Evolutionary conservation across 306 rosid genomes (phyloP).

Genomic region (Fragaria ananassa): DNA sequence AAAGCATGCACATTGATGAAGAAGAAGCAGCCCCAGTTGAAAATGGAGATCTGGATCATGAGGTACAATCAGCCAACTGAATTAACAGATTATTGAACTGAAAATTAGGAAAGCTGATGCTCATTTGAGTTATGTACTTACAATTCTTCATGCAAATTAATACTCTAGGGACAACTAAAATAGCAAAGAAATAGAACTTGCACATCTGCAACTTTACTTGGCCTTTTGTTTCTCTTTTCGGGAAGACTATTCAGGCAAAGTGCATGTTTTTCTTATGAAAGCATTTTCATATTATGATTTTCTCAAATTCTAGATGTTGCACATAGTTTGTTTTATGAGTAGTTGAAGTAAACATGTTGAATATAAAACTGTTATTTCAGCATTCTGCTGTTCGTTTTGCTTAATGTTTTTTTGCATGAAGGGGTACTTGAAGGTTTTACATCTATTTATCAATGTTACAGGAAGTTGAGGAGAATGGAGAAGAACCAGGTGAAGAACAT

Average conservation of each 20-base stretch:
- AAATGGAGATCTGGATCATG: conserved; percentile 66
- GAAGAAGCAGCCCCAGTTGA: conserved; percentile 55
- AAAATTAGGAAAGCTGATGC: neutral
- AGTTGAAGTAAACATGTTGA: neutral
- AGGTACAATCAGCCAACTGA: conserved; percentile 44
- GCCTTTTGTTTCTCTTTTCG: neutral
- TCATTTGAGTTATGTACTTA: neutral
- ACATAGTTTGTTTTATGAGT: neutral
- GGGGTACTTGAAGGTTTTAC: conserved; percentile 1
- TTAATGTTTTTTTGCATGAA: neutral
- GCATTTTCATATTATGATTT: neutral
- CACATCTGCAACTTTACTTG: neutral
- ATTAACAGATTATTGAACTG: conserved; percentile 10
- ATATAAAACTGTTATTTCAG: neutral
- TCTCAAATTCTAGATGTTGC: neutral
- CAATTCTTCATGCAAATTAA: neutral
- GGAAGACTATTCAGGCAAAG: neutral
- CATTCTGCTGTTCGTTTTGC: neutral
- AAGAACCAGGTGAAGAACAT: conserved; percentile 29
- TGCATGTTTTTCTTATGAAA: conserved; percentile 1
- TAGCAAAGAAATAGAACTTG: neutral
- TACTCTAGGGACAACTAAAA: neutral
- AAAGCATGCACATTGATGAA: conserved; percentile 64
- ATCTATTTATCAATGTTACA: conserved; percentile 5
- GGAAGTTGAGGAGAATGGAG: conserved; percentile 30